Base-by-base conservation (phyloP, 2,329 filamentous ascomycete genomes). In the Parasarocladium wereldwijsianum region DNA sequence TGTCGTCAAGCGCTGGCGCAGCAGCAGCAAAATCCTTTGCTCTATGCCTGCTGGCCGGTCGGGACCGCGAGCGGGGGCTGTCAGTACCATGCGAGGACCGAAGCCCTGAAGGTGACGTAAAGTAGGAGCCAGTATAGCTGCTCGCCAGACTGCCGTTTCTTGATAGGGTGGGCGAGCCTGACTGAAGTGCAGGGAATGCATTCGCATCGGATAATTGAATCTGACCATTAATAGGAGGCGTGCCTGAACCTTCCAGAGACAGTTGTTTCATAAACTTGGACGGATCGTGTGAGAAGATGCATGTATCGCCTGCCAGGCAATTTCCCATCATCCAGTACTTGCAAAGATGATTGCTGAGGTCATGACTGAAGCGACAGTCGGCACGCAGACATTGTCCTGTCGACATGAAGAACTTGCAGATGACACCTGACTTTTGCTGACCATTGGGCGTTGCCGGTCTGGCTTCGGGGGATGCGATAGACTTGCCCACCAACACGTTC, bases 241-340 rank as follows among this genome's bases (percentile, higher is more conserved):
- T 76, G 41, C 63, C 64, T 34, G 69, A 61, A 26, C 73, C 81
- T 38, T 82, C 78, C 10, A 94, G 56, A 18, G 66, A 73, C 38
- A 98, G 67, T 42, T 81, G 81, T 44, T 78, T 84, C 57, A 93
- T 74, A 10, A 94, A 67, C 40, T 84, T 72, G 2, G 85, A 74
- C 3, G 90, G 90, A 43, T 98, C 90, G 53, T 98, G 90, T 10
- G 87, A 96, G 58, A 98, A 98, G 35, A 93, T 83, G 52, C 90
- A 98, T 3, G 84, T 86, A 34, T 85, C 78, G 20, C 90, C 87
- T 13, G 90, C 90, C 19, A 98, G 67, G 49, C 90, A 98, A 45
- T 87, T 94, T 2, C 90, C 90, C 58, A 84, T 84, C 31, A 98
- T 68, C 83, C 86, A 98, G 51, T 96, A 96, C 83, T 96, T 96